Evolutionary conservation across 331 rosid genomes (phyloP).

Genomic region (Telfairia occidentalis): DNA sequence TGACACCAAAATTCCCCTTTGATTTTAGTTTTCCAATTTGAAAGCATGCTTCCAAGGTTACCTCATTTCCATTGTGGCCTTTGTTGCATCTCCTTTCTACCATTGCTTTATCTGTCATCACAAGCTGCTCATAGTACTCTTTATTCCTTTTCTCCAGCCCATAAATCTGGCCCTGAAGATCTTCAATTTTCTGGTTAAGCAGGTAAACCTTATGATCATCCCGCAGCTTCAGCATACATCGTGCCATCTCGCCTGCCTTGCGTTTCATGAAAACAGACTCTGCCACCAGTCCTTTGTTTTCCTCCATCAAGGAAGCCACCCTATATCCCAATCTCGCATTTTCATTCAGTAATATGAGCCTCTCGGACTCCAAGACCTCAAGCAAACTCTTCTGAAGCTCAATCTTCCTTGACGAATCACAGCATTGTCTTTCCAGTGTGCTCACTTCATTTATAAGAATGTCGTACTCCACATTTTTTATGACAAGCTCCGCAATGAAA

Average conservation of each 20-base stretch:
- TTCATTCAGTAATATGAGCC: conserved; percentile 70
- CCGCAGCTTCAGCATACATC: conserved; percentile 65
- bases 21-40: conserved; percentile 34
- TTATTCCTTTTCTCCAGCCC: conserved; percentile 85
- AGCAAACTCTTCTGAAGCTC: conserved; percentile 78
- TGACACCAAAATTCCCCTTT: conserved; percentile 18
- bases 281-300: conserved; percentile 57
- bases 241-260: conserved; percentile 71
- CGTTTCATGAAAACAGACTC: conserved; percentile 56
- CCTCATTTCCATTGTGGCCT: conserved; percentile 22
- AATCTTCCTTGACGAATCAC: conserved; percentile 60
- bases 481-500: conserved; percentile 59
- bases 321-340: conserved; percentile 57
- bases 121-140: conserved; percentile 60
- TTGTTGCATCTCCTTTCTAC: conserved; percentile 16
- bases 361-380: conserved; percentile 89
- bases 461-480: conserved; percentile 59
- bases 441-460: conserved; percentile 40
- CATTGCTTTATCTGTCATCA: conserved; percentile 22
- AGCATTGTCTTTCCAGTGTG: conserved; percentile 34
- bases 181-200: conserved; percentile 68
- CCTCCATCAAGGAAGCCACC: conserved; percentile 51
- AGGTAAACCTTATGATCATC: conserved; percentile 72
- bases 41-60: conserved; percentile 42
- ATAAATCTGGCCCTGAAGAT: conserved; percentile 71